Base-by-base conservation (phyloP, 768 basidiomycete genomes). In the Auriscalpium orientale region DNA sequence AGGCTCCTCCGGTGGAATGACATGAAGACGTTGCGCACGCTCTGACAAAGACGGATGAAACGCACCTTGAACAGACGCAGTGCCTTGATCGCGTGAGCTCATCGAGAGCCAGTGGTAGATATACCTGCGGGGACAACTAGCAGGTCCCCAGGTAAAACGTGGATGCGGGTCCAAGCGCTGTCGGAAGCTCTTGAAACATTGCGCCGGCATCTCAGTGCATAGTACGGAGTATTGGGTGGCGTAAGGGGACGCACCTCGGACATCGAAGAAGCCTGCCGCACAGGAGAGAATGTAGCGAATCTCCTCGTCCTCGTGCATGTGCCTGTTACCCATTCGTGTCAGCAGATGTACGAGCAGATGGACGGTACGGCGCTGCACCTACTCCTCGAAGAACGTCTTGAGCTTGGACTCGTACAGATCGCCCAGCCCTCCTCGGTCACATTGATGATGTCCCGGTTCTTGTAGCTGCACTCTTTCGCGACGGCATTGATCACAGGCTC, bases 51-150 rank as follows among this genome's bases (percentile, higher is more conserved):
- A 22, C 13, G 10, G 33, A 49, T 22, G 12, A 18, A 21, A 58
- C 71, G 36, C 56, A 83, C 91, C 81, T 93, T 82, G 82, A 95
- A 97, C 52, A 97, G 74, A 8, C 93, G 79, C 68, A 93, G 74
- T 0, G 87, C 87, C 62, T 84, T 82, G 71, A 94, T 84, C 36
- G 73, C 72, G 69, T 97, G 50, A 66, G 71, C 59, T 82, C 79
- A 66, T 95, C 92, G 15, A 97, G 81, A 97, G 97, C 43, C 94
- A 87, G 72, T 98, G 95, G 70, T 94, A 97, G 63, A 95, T 92
- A n/a, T n/a, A 0, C 92, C 93, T n/a, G 90, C 81, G 1, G 95
- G 95, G 45, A 98, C 70, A 53, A 97, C 84, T 51, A 97, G 70
- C 49, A 98, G 78, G 66, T 97, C 95, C 2, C 92, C 91, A 5